A percentile compares a stretch with the other conserved stretches of the same genome.
Conservation (phyloP, 2,329 filamentous ascomycete genomes). For the Myriosclerotinia duriaeana region DNA sequence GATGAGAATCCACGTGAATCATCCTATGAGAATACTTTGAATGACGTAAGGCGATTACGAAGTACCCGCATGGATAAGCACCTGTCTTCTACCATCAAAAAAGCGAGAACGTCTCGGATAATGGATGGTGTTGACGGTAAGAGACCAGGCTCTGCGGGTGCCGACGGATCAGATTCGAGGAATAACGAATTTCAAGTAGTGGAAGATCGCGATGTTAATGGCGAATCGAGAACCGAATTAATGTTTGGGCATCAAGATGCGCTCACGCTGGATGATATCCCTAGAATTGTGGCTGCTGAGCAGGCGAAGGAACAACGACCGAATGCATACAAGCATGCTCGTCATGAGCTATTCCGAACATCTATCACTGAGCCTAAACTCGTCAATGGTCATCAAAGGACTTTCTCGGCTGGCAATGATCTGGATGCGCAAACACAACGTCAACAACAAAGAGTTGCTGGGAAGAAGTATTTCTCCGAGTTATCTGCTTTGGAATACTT, state of each 20-base stretch:
- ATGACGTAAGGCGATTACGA: slow-evolving; percentile 86
- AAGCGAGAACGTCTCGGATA: slow-evolving; percentile 84
- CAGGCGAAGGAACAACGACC: slow-evolving; percentile 88
- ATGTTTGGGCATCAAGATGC: slow-evolving; percentile 90
- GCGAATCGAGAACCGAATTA: slow-evolving; percentile 70
- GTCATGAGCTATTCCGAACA: slow-evolving; percentile 63
- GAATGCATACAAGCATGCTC: slow-evolving; percentile 73
- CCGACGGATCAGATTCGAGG: slow-evolving; percentile 53
- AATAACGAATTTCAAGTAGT: slow-evolving; percentile 71
- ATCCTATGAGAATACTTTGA: slow-evolving; percentile 92
- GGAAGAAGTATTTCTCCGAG: slow-evolving; percentile 91
- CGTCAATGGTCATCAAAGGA: slow-evolving; percentile 67
- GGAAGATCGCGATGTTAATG: slow-evolving; percentile 70
- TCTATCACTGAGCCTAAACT: slow-evolving; percentile 62
- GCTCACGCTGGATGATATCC: slow-evolving; percentile 92
- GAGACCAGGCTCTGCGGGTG: slow-evolving; percentile 70
- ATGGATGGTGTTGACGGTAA: slow-evolving; percentile 81
- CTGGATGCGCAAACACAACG: slow-evolving; percentile 47
- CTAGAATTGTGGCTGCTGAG: slow-evolving; percentile 90
- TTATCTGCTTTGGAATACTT: slow-evolving; percentile 95
- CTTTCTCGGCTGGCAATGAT: slow-evolving; percentile 58
- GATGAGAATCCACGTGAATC: slow-evolving; percentile 63
- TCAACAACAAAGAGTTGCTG: slow-evolving; percentile 48
- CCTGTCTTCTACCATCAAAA: slow-evolving; percentile 87
- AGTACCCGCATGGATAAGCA: slow-evolving; percentile 95